These are phyloP conservation scores for Actinomortierella ambigua DNA, from an alignment of 371 early-diverging fungal genomes.

Conservation along the genomic window DNA sequence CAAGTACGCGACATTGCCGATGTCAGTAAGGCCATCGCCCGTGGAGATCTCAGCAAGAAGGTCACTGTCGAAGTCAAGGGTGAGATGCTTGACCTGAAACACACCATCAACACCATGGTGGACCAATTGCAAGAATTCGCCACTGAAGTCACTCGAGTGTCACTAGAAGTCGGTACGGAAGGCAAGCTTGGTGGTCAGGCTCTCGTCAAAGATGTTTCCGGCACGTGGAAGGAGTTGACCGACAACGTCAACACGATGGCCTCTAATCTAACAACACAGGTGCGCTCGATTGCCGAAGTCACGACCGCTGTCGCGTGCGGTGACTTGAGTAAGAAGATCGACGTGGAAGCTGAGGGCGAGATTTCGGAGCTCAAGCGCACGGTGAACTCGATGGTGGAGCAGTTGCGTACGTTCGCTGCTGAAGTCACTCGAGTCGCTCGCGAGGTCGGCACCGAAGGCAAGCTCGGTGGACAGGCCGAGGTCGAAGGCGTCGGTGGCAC, in stretches of 20 bases:
- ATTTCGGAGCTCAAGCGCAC: conserved; percentile 66
- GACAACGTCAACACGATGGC: conserved; percentile 74
- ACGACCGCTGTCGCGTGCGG: conserved; percentile 73
- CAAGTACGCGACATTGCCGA: conserved; percentile 61
- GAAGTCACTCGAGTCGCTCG: conserved; percentile 59
- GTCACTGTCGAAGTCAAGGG: conserved; percentile 51
- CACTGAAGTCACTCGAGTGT: conserved; percentile 62
- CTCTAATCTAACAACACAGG: conserved; percentile 65
- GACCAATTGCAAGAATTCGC: conserved; percentile 61
- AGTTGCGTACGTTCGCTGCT: conserved; percentile 46
- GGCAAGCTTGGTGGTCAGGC: conserved; percentile 73
- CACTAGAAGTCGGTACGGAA: conserved; percentile 67
- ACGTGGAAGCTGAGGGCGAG: conserved; percentile 69
- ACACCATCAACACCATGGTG: conserved; percentile 70
- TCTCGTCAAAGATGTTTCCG: conserved; percentile 59
- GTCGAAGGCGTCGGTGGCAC: conserved; percentile 57
- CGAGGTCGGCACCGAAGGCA: conserved; percentile 58
- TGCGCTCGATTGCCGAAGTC: conserved; percentile 69
- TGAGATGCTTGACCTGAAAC: conserved; percentile 50
- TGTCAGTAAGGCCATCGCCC: conserved; percentile 61
- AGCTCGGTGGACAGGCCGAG: conserved; percentile 53
- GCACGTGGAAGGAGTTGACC: conserved; percentile 75
- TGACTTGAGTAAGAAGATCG: conserved; percentile 69
- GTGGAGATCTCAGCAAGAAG: conserved; percentile 65
- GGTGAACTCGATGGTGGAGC: conserved; percentile 61